These are phyloP conservation scores for Cyamopsis tetragonoloba DNA, from an alignment of 306 rosid species.

Conservation along the genomic window DNA sequence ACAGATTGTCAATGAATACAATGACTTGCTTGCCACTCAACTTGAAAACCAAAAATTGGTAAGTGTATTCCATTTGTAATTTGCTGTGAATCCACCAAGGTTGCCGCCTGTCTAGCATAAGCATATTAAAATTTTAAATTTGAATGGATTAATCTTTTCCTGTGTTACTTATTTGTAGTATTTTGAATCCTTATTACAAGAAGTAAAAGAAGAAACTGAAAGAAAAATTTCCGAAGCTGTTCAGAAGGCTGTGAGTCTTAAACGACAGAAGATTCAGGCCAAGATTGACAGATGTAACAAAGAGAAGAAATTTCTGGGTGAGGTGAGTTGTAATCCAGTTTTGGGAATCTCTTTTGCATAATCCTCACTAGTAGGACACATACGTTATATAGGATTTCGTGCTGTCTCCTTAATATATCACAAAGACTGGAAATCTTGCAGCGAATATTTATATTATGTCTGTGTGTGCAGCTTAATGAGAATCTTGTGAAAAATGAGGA, in stretches of 20 bases:
- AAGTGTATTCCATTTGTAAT: slow-evolving; percentile 25
- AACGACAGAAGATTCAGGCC: slow-evolving; percentile 73
- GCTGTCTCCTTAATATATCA: background rate
- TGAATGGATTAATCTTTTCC: background rate
- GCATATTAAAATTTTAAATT: background rate
- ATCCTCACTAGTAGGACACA: background rate
- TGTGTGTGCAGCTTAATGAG: slow-evolving; percentile 75
- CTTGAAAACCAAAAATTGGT: slow-evolving; percentile 91
- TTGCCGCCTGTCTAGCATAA: slow-evolving; percentile 2
- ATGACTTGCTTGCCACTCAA: slow-evolving; percentile 81
- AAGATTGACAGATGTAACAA: slow-evolving; percentile 71
- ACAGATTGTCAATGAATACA: slow-evolving; percentile 91
- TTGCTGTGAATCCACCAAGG: slow-evolving; percentile 7
- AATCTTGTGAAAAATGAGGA: slow-evolving; percentile 78
- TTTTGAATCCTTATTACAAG: slow-evolving; percentile 84
- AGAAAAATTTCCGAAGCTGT: slow-evolving; percentile 61
- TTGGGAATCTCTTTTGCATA: background rate
- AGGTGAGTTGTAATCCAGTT: slow-evolving; percentile 42
- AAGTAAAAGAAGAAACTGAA: slow-evolving; percentile 80
- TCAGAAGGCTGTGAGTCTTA: slow-evolving; percentile 63
- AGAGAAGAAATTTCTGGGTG: slow-evolving; percentile 83
- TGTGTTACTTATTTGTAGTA: slow-evolving; percentile 48
- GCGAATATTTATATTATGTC: slow-evolving; percentile 16
- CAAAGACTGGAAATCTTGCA: background rate
- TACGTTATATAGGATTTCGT: background rate